Evolutionary conservation across 2,329 filamentous ascomycete species (phyloP), one percentile per base, ranked within the genome.

Genomic region (Bipolaris victoriae): DNA sequence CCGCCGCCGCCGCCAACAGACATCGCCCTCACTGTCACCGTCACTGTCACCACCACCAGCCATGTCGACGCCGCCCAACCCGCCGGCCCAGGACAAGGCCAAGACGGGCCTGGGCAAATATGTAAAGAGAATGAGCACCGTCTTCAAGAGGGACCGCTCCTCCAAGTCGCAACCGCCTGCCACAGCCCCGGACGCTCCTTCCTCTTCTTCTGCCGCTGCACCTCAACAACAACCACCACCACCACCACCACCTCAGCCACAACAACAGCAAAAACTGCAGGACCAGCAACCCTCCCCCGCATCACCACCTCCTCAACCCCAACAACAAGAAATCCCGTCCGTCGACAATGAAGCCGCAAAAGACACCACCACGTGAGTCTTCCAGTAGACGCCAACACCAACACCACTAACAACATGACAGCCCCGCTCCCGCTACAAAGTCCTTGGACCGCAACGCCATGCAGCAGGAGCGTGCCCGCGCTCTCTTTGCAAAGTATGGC

Each of bases 401-500:
- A 35, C 15, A 5, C 20, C 29, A 47, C 53, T 62, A 44, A 62
- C 41, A 29, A 29, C 40, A 7, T 18, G 51, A 40, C 22, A 60
- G 55, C 29, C 49, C 49, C 31, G 44, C 59, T 20, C 47, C 63
- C n/a, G 46, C 44, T 40, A 57, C 62, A 20, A 64, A 58, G 43
- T 47, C 64, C 39, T 41, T 72, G 51, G 68, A 74, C 52, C 73
- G 72, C 63, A 71, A 65, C 50, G 70, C 71, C 20, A 67, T 75
- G 58, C 76, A 77, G 61, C 73, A 76, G 52, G 74, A 78, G 55
- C 70, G 76, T 43, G 76, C 76, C 35, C 74, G 72, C 43, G 69
- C 70, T 3, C 71, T 81, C 5, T 80, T 80, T 54, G 75, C 73
- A 43, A 78, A 77, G 52, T 78, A 80, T 46, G 77, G 78, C 24